phyloP scores from a whole-genome alignment of 139 green algal genomes.

The Diplosphaera chodatii region DNA sequence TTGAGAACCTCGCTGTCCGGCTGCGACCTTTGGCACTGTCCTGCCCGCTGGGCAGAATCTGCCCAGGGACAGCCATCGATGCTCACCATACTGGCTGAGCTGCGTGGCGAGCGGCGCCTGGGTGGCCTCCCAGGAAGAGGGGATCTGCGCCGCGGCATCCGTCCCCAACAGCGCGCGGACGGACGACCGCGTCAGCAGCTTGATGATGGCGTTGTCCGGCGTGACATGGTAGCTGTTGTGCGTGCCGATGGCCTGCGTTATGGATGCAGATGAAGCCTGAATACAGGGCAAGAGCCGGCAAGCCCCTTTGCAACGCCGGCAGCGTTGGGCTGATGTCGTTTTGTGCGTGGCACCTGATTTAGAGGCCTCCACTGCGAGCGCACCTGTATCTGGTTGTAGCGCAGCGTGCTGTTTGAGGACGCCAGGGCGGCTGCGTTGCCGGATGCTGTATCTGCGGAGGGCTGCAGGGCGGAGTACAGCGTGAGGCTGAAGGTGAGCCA shows the following conservation, averaged over 20 bases:
- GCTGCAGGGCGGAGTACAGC: not conserved
- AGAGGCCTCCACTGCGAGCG: not conserved
- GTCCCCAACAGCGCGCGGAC: conserved; percentile 2
- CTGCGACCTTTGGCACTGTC: too few species aligned
- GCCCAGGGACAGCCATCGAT: too few species aligned
- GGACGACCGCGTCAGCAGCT: not conserved
- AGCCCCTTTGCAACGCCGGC: not conserved
- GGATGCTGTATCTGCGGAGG: not conserved
- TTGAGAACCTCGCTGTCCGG: too few species aligned
- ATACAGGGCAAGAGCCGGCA: too few species aligned
- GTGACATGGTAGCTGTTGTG: conserved; percentile 36
- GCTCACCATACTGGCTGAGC: not conserved
- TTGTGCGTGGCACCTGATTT: not conserved
- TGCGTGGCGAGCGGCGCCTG: conserved; percentile 16
- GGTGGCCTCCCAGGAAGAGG: conserved; percentile 11
- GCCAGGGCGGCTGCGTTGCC: too few species aligned
- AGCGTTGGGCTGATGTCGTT: not conserved
- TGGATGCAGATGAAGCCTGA: not conserved
- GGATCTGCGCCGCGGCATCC: not conserved
- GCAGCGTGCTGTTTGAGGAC: not conserved
- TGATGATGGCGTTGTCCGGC: conserved; percentile 7
- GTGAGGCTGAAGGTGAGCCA: not conserved
- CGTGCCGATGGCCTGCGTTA: conserved; percentile 22
- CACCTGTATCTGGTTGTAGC: not conserved
- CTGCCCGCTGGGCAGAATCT: too few species aligned